Evolutionary conservation across 768 basidiomycete genomes (phyloP), one percentile per base, ranked within the genome.

Genomic region (Tephrocybe rancida): DNA sequence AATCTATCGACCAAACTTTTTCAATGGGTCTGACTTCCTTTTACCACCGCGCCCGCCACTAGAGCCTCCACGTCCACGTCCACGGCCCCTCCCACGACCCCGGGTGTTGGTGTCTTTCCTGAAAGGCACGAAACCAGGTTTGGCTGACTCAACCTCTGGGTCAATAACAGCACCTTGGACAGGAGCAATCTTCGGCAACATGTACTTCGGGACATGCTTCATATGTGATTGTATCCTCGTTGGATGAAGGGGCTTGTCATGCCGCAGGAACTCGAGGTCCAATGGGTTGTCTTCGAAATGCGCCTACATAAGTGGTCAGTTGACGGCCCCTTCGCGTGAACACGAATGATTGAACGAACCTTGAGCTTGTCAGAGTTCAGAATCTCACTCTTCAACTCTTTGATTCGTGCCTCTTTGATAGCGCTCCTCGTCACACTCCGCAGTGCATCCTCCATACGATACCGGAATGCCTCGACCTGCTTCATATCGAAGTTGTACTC

Each of bases 221-320:
- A 98, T 91, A 67, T 98, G 95, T 1, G 93, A 73, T 66, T 97
- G 95, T 10, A 95, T 78, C 42, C 95, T 81, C 24, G 88, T 87
- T 0, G 95, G 94, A 62, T 96, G 92, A 4, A 98, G 76, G 5
- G 95, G 90, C 61, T 94, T 93, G 71, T 99, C 97, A 70, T 98
- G 97, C 2, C 92, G 85, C 41, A 98, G 75, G 66, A 86, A 97
- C 50, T 95, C 92, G 10, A 98, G 79, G 65, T 98, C 95, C 7
- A 92, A 77, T 1, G 96, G 96, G 65, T 98, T 95, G 64, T 98
- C 95, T 64, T 98, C 95, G 58, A 99, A 98, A 70, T 98, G 96
- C 5, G 95, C 93, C 95, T 98, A 63, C 27, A 11, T 25, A 39
- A 3, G 6, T 51, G 55, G 11, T 55, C 39, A 35, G 30, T 26